Conservation (phyloP, 2,329 filamentous ascomycete species). For the Aphanoascus verrucosus region DNA sequence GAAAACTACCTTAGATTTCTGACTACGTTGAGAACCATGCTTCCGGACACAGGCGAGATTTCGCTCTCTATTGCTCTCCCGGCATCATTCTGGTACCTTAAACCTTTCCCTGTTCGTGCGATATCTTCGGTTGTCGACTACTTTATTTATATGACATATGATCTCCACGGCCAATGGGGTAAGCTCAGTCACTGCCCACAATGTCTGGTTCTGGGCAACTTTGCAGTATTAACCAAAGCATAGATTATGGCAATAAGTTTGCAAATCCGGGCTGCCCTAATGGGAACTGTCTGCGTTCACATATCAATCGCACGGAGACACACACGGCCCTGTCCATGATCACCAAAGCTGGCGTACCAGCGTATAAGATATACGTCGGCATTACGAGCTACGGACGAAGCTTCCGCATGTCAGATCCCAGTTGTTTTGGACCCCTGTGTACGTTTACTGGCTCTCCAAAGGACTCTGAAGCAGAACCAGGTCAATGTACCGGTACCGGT, state of each 20-base stretch:
- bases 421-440: conserved; percentile 27
- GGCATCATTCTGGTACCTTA: conserved; percentile 25
- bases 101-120: conserved; percentile 19
- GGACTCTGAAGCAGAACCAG: conserved; percentile 23
- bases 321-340: conserved; percentile 26
- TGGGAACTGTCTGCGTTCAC: conserved; percentile 30
- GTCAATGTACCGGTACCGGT: conserved; percentile 28
- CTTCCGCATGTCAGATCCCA: conserved; percentile 26
- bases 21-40: conserved; percentile 13
- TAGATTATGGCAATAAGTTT: conserved; percentile 21
- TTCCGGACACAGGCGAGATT: conserved; percentile 16
- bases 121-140: conserved; percentile 23
- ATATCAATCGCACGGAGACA: conserved; percentile 33
- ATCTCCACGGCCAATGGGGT: conserved; percentile 20
- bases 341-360: conserved; percentile 31
- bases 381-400: conserved; percentile 28
- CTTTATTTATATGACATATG: conserved; percentile 30
- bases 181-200: background rate
- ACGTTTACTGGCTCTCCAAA: conserved; percentile 22
- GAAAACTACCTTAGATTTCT: conserved; percentile 27
- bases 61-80: conserved; percentile 21
- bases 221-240: background rate
- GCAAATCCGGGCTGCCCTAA: conserved; percentile 17
- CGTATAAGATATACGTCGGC: conserved; percentile 27
- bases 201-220: background rate